phyloP scores from a whole-genome alignment of 495 filamentous ascomycete genomes.

The Xylaria sp. region DNA sequence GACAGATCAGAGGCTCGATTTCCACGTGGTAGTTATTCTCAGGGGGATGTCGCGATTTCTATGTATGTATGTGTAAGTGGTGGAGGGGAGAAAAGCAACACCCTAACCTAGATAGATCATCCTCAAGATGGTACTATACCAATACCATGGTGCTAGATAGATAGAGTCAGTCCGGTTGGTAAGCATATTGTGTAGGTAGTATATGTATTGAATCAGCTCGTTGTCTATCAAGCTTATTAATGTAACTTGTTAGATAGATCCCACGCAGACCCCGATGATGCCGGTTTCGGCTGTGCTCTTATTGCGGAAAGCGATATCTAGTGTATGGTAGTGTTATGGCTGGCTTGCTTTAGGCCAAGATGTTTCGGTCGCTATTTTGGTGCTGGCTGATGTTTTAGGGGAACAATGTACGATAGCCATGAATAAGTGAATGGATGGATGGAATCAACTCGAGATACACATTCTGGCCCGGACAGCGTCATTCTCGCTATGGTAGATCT shows the following conservation, averaged over 20 bases:
- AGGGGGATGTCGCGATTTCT: neutral
- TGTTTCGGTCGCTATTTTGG: neutral
- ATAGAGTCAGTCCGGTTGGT: neutral
- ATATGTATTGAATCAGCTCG: neutral
- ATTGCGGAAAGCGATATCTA: slow-evolving; percentile 1
- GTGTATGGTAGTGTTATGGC: no score
- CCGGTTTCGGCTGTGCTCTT: neutral
- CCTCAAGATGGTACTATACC: no score
- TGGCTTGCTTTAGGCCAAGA: neutral
- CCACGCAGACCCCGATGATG: neutral
- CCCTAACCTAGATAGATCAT: no score
- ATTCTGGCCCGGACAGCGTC: neutral
- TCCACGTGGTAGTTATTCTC: neutral
- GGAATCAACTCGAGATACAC: neutral
- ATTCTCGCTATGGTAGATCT: slow-evolving; percentile 1
- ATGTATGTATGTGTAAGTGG: no score
- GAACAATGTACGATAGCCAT: no score
- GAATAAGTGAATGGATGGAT: neutral
- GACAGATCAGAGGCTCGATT: neutral
- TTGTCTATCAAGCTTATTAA: neutral
- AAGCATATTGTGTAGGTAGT: neutral
- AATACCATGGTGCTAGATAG: no score
- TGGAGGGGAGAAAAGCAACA: neutral
- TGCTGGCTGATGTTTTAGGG: no score
- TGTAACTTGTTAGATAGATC: neutral